These are phyloP conservation scores for Clonostachys rhizophaga DNA, from an alignment of 2,329 filamentous ascomycete species.

Conservation along the genomic window DNA sequence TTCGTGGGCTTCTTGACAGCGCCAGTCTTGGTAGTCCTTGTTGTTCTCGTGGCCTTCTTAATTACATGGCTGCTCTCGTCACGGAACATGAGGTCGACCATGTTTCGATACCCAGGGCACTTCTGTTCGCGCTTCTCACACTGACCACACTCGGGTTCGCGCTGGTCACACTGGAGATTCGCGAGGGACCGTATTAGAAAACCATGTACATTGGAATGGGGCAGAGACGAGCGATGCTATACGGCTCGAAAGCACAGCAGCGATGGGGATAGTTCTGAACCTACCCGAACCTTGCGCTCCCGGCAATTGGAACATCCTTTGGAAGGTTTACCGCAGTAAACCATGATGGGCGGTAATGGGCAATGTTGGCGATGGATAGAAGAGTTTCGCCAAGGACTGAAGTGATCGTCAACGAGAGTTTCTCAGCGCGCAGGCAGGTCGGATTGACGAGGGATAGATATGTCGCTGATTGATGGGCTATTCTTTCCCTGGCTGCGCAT, in stretches of 20 bases:
- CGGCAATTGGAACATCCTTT: slow-evolving; percentile 52
- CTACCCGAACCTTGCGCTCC: slow-evolving; percentile 50
- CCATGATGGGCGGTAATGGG: slow-evolving; percentile 28
- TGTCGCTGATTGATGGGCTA: no score
- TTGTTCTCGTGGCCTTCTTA: slow-evolving; percentile 36
- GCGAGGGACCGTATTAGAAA: neutral
- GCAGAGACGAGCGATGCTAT: no score
- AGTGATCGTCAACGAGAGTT: no score
- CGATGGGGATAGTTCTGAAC: slow-evolving; percentile 13
- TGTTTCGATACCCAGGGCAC: slow-evolving; percentile 51
- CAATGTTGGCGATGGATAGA: no score
- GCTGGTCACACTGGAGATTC: slow-evolving; percentile 43
- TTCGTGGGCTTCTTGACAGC: slow-evolving; percentile 5
- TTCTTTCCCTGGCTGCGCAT: no score
- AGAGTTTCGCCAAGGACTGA: no score
- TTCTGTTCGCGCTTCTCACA: slow-evolving; percentile 44
- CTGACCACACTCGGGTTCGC: slow-evolving; percentile 45
- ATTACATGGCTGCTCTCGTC: slow-evolving; percentile 52
- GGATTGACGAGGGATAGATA: no score
- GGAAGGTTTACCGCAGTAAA: slow-evolving; percentile 53
- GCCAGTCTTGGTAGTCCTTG: slow-evolving; percentile 9
- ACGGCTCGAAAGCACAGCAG: no score
- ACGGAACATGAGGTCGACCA: slow-evolving; percentile 53
- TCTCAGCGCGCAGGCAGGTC: no score
- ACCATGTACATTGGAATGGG: no score